Conservation (phyloP, 129 eudicot genomes). For the Artemisia annua region DNA sequence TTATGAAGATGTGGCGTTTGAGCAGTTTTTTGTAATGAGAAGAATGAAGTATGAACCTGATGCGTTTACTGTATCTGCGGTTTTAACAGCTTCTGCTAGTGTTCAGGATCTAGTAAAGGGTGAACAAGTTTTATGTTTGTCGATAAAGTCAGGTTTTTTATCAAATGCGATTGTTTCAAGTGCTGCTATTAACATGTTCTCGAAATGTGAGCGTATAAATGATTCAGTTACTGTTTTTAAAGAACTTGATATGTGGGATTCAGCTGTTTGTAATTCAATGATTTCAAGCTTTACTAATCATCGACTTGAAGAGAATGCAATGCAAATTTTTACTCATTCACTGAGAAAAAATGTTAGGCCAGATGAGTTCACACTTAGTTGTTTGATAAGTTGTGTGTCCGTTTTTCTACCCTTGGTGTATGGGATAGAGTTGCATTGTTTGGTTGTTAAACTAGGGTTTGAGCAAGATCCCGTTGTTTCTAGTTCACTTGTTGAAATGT, state of each 20-base stretch:
- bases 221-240: conserved; percentile 49
- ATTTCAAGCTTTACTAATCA: conserved; percentile 58
- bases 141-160: conserved; percentile 56
- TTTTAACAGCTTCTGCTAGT: conserved; percentile 48
- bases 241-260: conserved; percentile 51
- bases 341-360: conserved; percentile 47
- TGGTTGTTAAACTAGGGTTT: conserved; percentile 64
- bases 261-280: conserved; percentile 71
- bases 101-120: conserved; percentile 60
- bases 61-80: conserved; percentile 53
- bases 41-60: conserved; percentile 42
- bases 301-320: conserved; percentile 50
- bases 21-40: conserved; percentile 49
- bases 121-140: conserved; percentile 47
- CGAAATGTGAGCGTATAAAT: conserved; percentile 66
- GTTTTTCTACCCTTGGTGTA: conserved; percentile 44
- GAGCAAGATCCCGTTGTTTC: conserved; percentile 51
- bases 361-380: conserved; percentile 67
- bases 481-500: conserved; percentile 80
- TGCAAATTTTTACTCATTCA: conserved; percentile 44
- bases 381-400: conserved; percentile 46
- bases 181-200: conserved; percentile 77
- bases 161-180: conserved; percentile 66
- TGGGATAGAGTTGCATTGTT: conserved; percentile 66
- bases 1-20: conserved; percentile 39